Base-by-base conservation (phyloP, 148 eudicot species). In the Fallopia convolvulus region DNA sequence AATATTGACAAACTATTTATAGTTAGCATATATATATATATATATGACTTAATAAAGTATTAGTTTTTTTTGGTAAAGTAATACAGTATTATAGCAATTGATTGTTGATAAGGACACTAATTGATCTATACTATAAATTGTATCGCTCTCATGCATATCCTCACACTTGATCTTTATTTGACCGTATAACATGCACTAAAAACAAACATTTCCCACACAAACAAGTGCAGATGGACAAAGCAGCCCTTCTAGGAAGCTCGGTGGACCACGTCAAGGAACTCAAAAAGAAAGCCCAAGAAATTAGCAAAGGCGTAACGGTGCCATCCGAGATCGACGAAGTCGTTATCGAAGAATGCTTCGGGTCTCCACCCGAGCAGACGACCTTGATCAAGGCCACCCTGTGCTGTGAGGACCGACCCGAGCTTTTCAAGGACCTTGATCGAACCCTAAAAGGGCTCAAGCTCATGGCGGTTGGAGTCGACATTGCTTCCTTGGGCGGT, bases 221-320 rank as follows among this genome's bases (percentile, higher is more conserved):
- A 58, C 65, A 58, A 58, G 65, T 21, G 65, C 86, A 95, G 99
- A 91, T 95, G 99, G 99, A 95, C 83, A 95, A 92, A 84, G 99
- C 99, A 77, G 90, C 90, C 48, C 88, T 94, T 30, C 42, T 94
- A 47, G 90, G 88, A 74, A 88, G 84, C 42, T 92, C 84, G 21
- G 93, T 95, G 17, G 89, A 91, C 52, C 90, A 93, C 44, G 79
- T 95, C 5, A 89, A 83, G 79, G 91, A 95, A 7, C 79, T 89
- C 52, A 90, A 87, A 78, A 79, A 71, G 41, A 75, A 81, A 70
- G 87, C 94, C 10, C 41, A 76, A 10, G 97, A 95, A 74, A 75
- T 83, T n/a, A 90, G 85, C 88, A 83, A 87, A 74, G 18, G 75
- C 74, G 15, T 72, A 0, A 83, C 84, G 5, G 76, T 93, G 26